Evolutionary conservation across 2,329 filamentous ascomycete species (phyloP).

Genomic region (Pleoardoris graminearum): DNA sequence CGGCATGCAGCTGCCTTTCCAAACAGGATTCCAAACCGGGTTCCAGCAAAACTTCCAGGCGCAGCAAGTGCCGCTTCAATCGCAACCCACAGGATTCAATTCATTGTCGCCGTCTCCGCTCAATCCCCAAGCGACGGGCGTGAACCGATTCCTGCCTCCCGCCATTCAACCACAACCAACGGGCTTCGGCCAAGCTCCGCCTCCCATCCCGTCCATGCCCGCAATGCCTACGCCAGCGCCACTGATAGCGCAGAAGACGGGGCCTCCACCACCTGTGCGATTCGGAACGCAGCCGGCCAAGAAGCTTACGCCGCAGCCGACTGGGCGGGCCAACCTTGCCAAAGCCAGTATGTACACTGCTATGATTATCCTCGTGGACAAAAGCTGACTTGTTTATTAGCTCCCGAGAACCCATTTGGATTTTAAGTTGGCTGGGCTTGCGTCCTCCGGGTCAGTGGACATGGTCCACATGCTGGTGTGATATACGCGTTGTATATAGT

Average conservation of each 20-base stretch:
- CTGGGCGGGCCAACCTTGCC: slow-evolving; percentile 86
- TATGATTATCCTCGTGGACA: background rate
- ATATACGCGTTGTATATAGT: slow-evolving; percentile 13
- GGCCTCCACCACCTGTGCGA: slow-evolving; percentile 81
- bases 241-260: slow-evolving; percentile 76
- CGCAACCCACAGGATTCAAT: slow-evolving; percentile 47
- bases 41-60: slow-evolving; percentile 59
- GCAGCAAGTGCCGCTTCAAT: slow-evolving; percentile 46
- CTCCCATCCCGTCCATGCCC: slow-evolving; percentile 60
- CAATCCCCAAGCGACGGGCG: slow-evolving; percentile 59
- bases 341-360: slow-evolving; percentile 85
- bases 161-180: slow-evolving; percentile 58
- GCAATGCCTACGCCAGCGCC: slow-evolving; percentile 63
- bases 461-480: slow-evolving; percentile 3
- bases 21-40: slow-evolving; percentile 50
- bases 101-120: slow-evolving; percentile 44
- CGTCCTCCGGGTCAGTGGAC: background rate
- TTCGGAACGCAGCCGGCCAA: slow-evolving; percentile 79
- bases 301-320: slow-evolving; percentile 82
- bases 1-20: slow-evolving; percentile 11
- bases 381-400: slow-evolving; percentile 49
- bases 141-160: slow-evolving; percentile 52
- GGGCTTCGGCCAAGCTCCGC: slow-evolving; percentile 52
- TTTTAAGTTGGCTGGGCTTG: slow-evolving; percentile 53
- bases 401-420: slow-evolving; percentile 71